Evolutionary conservation across 2,329 filamentous ascomycete species (phyloP).

Genomic region (Fusarium sp.): DNA sequence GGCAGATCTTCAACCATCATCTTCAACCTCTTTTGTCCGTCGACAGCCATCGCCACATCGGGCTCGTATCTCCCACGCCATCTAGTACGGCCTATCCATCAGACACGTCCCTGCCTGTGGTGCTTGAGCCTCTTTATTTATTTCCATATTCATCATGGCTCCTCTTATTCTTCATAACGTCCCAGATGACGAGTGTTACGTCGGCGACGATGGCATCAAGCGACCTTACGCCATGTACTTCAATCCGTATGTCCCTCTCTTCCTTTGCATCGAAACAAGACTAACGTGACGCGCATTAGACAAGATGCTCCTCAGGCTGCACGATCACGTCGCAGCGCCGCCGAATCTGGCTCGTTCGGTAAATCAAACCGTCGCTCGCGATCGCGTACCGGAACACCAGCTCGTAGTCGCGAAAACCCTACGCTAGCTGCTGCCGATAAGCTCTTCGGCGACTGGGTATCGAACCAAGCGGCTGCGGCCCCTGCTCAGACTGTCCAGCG

Average conservation of each 20-base stretch:
- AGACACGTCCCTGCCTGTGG: neutral
- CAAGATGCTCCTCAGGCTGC: constrained; percentile 64
- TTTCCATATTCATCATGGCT: constrained; percentile 59
- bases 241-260: constrained; percentile 63
- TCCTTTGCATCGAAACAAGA: neutral
- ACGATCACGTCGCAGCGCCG: constrained; percentile 64
- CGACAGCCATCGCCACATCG: constrained; percentile 9
- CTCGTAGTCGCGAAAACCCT: constrained; percentile 68
- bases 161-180: constrained; percentile 77
- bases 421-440: constrained; percentile 71
- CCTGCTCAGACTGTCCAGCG: constrained; percentile 48
- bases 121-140: neutral
- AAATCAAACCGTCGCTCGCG: constrained; percentile 74
- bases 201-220: constrained; percentile 73
- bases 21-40: constrained; percentile 7
- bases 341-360: constrained; percentile 74
- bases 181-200: constrained; percentile 74
- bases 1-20: constrained; percentile 8
- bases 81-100: constrained; percentile 3
- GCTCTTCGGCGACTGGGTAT: constrained; percentile 70
- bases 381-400: constrained; percentile 69
- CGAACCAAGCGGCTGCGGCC: constrained; percentile 57
- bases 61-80: constrained; percentile 5
- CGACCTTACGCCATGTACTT: constrained; percentile 76
- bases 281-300: constrained; percentile 50